Base-by-base conservation (phyloP, 2,329 filamentous ascomycete genomes). In the Fusarium nanum region DNA sequence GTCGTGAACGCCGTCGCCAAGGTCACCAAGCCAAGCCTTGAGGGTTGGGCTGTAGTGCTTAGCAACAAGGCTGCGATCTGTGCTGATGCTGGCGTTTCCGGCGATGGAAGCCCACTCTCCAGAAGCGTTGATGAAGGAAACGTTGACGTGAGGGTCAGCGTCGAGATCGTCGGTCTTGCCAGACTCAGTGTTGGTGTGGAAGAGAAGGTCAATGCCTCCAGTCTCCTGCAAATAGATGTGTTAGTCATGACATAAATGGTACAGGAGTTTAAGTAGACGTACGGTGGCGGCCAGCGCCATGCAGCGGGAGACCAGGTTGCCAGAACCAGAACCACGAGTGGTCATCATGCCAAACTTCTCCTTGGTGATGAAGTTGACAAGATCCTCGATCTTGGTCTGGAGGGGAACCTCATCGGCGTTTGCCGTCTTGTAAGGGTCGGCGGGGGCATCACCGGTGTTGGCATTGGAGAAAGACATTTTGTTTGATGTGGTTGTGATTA, bases 311-410 rank as follows among this genome's bases (percentile, higher is more conserved):
- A 91, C 89, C 16, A 97, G 83, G 52, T 89, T 85, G 14, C 90
- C 91, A 1, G 85, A 87, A 37, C 86, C 83, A 4, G 86, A 83
- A 50, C 91, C 89, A 52, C 90, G 86, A 23, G 94, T 97, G 11
- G 93, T 96, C 89, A 97, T 90, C 91, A 97, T 93, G 80, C 92
- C 92, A 78, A 93, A 97, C 82, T 97, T 97, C 83, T 86, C 87
- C 67, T 86, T 84, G 40, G 87, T 85, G 77, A 93, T 87, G 80
- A 97, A 97, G 16, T 84, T 82, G 74, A 86, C 83, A 41, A 97
- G 86, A 64, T 92, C 92, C 63, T 91, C 86, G 68, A 97, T 84
- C 83, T 97, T 97, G 69, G 93, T 87, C 73, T 92, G 87, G 34
- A 93, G 81, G 5, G 89, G 84, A 18, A 86, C 83, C 1, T 88